Evolutionary conservation across 768 basidiomycete genomes (phyloP).

Genomic region (Pleurotus platypus): DNA sequence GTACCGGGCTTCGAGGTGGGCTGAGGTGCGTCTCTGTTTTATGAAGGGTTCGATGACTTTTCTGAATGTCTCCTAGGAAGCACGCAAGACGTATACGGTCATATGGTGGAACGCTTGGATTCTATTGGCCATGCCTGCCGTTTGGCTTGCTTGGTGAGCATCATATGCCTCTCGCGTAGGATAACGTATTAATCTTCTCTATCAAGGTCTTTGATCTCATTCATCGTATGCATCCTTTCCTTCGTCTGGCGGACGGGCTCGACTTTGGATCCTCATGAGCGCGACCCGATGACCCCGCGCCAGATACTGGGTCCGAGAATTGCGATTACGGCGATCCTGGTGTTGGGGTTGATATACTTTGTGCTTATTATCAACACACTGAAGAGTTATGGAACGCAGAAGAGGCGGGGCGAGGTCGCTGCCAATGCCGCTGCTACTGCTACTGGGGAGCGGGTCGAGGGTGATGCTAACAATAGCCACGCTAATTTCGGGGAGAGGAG

Average conservation of each 20-base stretch:
- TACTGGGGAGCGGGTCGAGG: background rate
- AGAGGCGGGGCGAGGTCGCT: conserved; percentile 3
- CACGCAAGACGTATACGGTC: conserved; percentile 29
- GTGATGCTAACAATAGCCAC: background rate
- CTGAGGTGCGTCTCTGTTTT: conserved; percentile 42
- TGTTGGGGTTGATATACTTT: conserved; percentile 60
- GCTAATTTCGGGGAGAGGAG: conserved; percentile 19
- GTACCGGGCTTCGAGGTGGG: conserved; percentile 69
- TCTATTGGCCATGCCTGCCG: conserved; percentile 56
- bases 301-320: conserved; percentile 52
- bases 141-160: conserved; percentile 67
- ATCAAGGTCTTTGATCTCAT: conserved; percentile 62
- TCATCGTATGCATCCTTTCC: conserved; percentile 57
- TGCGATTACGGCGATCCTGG: conserved; percentile 48
- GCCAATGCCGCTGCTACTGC: conserved; percentile 1
- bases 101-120: conserved; percentile 62
- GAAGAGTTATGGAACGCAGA: conserved; percentile 48
- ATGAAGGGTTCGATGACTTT: background rate
- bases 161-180: background rate
- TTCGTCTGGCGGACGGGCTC: conserved; percentile 73
- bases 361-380: conserved; percentile 59
- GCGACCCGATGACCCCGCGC: conserved; percentile 29
- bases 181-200: background rate
- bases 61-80: conserved; percentile 40
- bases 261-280: conserved; percentile 20